phyloP scores from a whole-genome alignment of 2,329 filamentous ascomycete species.

The Xylariaceae sp. region DNA sequence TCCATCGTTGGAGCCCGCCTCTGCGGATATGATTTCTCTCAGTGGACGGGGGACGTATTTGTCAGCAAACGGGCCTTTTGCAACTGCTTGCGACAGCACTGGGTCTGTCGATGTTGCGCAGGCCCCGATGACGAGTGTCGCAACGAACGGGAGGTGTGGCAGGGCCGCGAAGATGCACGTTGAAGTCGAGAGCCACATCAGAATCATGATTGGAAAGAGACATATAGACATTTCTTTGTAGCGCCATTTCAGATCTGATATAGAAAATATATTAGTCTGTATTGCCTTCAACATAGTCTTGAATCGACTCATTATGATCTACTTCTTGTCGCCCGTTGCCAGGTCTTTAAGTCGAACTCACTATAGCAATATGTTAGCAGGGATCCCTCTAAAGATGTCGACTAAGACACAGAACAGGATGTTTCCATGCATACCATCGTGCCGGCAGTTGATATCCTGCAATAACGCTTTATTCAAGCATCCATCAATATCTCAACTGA shows the following conservation, averaged over 20 bases:
- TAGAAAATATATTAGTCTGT: too few species aligned
- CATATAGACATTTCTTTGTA: slow-evolving; percentile 55
- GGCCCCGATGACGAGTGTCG: slow-evolving; percentile 56
- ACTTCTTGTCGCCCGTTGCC: too few species aligned
- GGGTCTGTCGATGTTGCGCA: slow-evolving; percentile 63
- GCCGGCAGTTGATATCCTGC: slow-evolving; percentile 61
- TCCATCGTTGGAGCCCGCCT: slow-evolving; percentile 61
- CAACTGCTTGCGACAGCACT: slow-evolving; percentile 60
- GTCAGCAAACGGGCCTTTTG: slow-evolving; percentile 61
- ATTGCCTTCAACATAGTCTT: too few species aligned
- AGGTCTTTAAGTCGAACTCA: too few species aligned
- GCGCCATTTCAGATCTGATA: slow-evolving; percentile 39
- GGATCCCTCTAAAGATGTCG: too few species aligned
- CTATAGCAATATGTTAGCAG: too few species aligned
- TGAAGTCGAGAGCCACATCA: slow-evolving; percentile 60
- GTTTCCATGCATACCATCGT: slow-evolving; percentile 34
- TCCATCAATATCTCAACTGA: neutral
- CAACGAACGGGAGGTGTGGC: slow-evolving; percentile 52
- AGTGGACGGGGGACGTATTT: slow-evolving; percentile 57
- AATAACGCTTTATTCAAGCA: slow-evolving; percentile 41
- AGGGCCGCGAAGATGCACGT: slow-evolving; percentile 54
- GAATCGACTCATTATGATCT: too few species aligned
- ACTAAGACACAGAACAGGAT: too few species aligned
- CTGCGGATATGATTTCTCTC: slow-evolving; percentile 60
- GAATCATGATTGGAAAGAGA: slow-evolving; percentile 58